phyloP scores from a whole-genome alignment of 768 basidiomycete genomes.

The Imleria badia region DNA sequence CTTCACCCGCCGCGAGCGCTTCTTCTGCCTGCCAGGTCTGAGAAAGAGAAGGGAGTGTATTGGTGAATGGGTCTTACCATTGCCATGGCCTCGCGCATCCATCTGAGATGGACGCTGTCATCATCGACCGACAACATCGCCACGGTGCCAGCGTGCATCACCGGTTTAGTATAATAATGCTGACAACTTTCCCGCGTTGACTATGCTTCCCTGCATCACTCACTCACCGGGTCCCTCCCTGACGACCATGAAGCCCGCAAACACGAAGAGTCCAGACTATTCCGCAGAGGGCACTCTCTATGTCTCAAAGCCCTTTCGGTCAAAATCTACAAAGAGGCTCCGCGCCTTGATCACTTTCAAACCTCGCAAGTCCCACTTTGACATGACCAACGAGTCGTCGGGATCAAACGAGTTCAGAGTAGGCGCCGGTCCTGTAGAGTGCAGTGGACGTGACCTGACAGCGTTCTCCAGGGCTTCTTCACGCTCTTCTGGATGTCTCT shows the following conservation, averaged over 20 bases:
- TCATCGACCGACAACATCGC: no score
- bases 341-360: conserved; percentile 84
- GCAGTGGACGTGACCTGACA: conserved; percentile 3
- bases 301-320: conserved; percentile 74
- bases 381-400: conserved; percentile 72
- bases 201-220: conserved; percentile 9
- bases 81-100: conserved; percentile 81
- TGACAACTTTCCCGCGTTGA: conserved; percentile 9
- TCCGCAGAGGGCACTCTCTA: conserved; percentile 67
- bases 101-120: conserved; percentile 42
- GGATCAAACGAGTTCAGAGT: conserved; percentile 85
- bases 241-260: conserved; percentile 14
- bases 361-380: conserved; percentile 83
- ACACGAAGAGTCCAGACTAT: conserved; percentile 23
- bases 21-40: conserved; percentile 67
- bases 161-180: no score
- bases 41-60: neutral
- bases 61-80: conserved; percentile 54
- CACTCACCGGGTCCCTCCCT: neutral
- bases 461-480: conserved; percentile 74
- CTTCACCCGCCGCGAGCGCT: conserved; percentile 81
- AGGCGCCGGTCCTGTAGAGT: conserved; percentile 5
- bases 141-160: no score
- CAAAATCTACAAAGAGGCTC: conserved; percentile 70
- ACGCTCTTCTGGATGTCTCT: conserved; percentile 92